These are phyloP conservation scores for Ogataea wickerhamii DNA, from an alignment of 805 yeast species.

Conservation along the genomic window DNA sequence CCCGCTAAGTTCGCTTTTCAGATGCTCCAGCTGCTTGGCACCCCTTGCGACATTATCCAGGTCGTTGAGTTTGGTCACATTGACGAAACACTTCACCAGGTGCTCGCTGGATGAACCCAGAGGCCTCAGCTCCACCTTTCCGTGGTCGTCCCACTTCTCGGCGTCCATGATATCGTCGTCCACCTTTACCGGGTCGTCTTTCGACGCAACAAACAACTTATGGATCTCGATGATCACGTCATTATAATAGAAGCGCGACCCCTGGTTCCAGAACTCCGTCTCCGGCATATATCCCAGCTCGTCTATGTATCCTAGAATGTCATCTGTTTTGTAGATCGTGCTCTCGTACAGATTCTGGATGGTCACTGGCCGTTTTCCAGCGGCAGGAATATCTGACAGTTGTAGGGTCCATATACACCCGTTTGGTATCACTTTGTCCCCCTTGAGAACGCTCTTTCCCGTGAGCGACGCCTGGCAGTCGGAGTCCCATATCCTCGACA, in stretches of 20 bases:
- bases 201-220: conserved; percentile 36
- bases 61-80: conserved; percentile 70
- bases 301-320: conserved; percentile 43
- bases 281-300: conserved; percentile 71
- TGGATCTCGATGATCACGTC: conserved; percentile 59
- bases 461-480: not conserved
- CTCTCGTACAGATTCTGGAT: conserved; percentile 68
- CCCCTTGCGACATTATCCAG: conserved; percentile 67
- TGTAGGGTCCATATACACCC: conserved; percentile 57
- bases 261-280: conserved; percentile 58
- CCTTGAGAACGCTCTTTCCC: conserved; percentile 18
- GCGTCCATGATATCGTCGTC: conserved; percentile 8
- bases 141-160: too few species aligned
- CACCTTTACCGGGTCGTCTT: conserved; percentile 4
- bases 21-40: conserved; percentile 53
- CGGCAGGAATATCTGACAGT: conserved; percentile 70
- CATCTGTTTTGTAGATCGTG: conserved; percentile 47
- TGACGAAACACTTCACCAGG: conserved; percentile 63
- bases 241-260: conserved; percentile 58
- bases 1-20: conserved; percentile 66
- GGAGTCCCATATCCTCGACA: conserved; percentile 45
- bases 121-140: conserved; percentile 9
- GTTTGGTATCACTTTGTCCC: conserved; percentile 13
- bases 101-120: conserved; percentile 54
- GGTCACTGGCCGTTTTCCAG: conserved; percentile 60